phyloP scores from a whole-genome alignment of 2,329 filamentous ascomycete genomes.

The Alternaria longipes region DNA sequence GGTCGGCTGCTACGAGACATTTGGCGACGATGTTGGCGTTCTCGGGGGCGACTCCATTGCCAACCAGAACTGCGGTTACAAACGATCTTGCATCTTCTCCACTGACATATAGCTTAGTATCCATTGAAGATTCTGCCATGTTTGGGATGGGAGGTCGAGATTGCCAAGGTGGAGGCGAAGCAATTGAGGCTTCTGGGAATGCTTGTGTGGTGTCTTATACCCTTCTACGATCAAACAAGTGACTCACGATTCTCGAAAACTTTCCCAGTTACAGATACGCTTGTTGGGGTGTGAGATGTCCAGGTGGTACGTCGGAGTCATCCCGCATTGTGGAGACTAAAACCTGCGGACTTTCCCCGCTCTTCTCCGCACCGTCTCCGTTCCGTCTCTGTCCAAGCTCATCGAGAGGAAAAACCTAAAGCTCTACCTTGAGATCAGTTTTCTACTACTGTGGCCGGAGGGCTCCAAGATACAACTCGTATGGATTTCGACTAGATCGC shows the following conservation, averaged over 20 bases:
- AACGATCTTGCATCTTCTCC: conserved; percentile 49
- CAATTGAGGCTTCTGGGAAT: not conserved
- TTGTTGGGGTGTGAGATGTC: not conserved
- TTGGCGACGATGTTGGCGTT: conserved; percentile 70
- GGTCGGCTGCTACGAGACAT: conserved; percentile 76
- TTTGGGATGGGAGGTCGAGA: not conserved
- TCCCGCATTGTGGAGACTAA: not conserved
- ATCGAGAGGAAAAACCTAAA: not conserved
- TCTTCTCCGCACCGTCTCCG: not conserved
- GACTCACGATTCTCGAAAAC: not conserved
- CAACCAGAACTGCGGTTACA: conserved; percentile 64
- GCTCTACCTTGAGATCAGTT: not conserved
- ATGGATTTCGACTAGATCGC: not conserved
- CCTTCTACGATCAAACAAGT: not conserved
- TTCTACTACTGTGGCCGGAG: rapidly evolving
- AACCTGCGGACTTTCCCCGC: not conserved
- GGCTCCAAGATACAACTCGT: rapidly evolving
- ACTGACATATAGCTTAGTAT: conserved; percentile 19
- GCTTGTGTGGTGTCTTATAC: conserved; percentile 1
- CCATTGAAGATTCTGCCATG: not conserved
- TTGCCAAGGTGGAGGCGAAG: not conserved
- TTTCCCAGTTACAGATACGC: no score
- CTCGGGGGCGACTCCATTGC: conserved; percentile 66
- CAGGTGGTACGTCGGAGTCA: not conserved
- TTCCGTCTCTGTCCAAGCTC: not conserved